Base-by-base conservation (phyloP, 306 rosid species). In the Purshia tridentata region DNA sequence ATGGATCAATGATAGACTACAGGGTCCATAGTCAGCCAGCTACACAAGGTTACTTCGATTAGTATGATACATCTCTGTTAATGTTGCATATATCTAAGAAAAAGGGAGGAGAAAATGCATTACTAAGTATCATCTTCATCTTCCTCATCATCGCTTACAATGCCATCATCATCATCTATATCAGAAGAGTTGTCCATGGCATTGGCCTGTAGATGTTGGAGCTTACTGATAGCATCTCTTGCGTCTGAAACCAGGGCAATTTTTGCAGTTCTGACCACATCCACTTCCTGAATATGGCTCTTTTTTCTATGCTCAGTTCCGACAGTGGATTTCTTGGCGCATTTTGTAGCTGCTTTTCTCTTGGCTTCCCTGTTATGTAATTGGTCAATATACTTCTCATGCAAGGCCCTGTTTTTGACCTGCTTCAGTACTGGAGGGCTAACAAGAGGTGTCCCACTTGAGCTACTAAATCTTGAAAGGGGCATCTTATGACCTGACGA, bases 361-460 rank as follows among this genome's bases (percentile, higher is more conserved):
- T 74, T 88, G 39, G 88, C 86, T 45, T 91, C 94, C 80, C 94
- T 84, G 53, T 77, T 58, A 62, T 83, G 94, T 57, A 89, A 81
- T 86, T 91, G 90, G 74, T 89, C 85, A 59, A 93, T 87, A 53
- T 91, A 91, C 81, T 84, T 93, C 79, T 91, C 97, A 74, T 93
- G 97, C 60, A 81, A 63, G 58, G 59, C 82, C 85, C 15, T 86
- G 88, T 88, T 89, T 80, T 87, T 89, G 12, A 93, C 88, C 74
- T 76, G 76, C 85, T 91, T 93, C 75, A 91, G 82, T 74, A 91
- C 97, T 1, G 85, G 91, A 13, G 97, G 97, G 47, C 98, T 93
- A 55, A 70, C 83, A 69, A 87, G 83, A 69, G 86, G 69, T 61
- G 76, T 61, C 53, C 29, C 78, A 8, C 11, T 22, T 2, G 82